These are phyloP conservation scores for Rhizopus sp. DNA, from an alignment of 371 early-diverging fungal genomes.

Conservation along the genomic window DNA sequence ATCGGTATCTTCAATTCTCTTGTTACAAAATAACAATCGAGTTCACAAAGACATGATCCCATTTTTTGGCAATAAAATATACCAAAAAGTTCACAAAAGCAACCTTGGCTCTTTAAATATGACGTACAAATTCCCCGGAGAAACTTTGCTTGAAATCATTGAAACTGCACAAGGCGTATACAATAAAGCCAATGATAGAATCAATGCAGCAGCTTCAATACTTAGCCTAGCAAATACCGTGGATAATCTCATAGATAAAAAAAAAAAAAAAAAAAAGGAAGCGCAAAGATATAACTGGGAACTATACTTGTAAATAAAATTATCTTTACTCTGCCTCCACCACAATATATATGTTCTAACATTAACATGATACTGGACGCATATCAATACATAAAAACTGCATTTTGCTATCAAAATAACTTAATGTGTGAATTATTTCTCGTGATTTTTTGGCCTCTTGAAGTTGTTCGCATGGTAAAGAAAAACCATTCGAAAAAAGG, in stretches of 20 bases:
- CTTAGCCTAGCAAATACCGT: constrained; percentile 18
- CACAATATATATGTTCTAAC: constrained; percentile 18
- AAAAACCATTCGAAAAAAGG: no score
- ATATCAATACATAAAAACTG: constrained; percentile 11
- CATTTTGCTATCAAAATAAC: no score
- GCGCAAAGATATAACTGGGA: constrained; percentile 12
- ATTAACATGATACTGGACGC: constrained; percentile 16
- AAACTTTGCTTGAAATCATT: constrained; percentile 16
- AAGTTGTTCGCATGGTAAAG: no score
- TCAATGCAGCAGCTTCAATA: constrained; percentile 16
- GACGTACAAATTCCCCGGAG: constrained; percentile 18
- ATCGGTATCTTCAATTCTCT: constrained; percentile 21
- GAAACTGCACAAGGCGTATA: constrained; percentile 20
- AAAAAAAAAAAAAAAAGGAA: no score
- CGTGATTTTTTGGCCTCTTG: no score
- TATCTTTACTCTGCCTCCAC: constrained; percentile 16
- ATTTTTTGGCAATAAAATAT: constrained; percentile 18
- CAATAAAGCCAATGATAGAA: constrained; percentile 13
- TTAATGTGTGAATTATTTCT: no score
- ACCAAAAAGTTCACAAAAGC: constrained; percentile 16
- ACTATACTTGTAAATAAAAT: constrained; percentile 3
- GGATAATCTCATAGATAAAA: constrained; percentile 23
- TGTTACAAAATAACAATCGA: constrained; percentile 25
- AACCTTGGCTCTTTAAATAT: constrained; percentile 18
- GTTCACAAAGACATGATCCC: constrained; percentile 22